Percentiles rank a stretch among this genome's conserved stretches.
Conservation (phyloP, 306 rosid genomes). For the Acacia confusa region DNA sequence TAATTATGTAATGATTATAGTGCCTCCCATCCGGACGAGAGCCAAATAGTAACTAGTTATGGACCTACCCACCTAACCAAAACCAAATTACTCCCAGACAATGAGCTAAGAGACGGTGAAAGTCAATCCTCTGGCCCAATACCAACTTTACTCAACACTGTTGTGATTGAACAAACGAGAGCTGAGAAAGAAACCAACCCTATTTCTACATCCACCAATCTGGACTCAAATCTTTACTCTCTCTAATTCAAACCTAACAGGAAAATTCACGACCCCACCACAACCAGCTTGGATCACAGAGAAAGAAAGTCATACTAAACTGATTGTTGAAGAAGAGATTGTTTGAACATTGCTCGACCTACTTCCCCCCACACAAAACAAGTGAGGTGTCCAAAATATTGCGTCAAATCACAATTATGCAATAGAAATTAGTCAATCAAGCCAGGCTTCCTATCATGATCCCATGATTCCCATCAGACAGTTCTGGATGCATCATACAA, state of each 20-base stretch:
- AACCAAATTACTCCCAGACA: background rate
- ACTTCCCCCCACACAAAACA: background rate
- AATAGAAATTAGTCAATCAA: background rate
- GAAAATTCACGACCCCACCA: constrained; percentile 36
- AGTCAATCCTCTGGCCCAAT: background rate
- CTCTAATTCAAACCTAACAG: constrained; percentile 14
- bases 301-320: background rate
- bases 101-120: background rate
- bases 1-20: background rate
- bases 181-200: background rate
- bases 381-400: background rate
- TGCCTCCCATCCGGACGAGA: background rate
- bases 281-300: constrained; percentile 10
- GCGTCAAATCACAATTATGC: background rate
- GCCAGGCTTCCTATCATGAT: background rate
- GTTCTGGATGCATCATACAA: background rate
- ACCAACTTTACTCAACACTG: background rate
- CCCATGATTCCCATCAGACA: background rate
- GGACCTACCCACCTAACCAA: background rate
- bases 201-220: background rate
- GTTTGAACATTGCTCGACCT: constrained; percentile 7
- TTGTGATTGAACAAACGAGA: background rate
- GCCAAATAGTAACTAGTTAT: background rate
- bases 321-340: background rate
- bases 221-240: background rate